Base-by-base conservation (phyloP, 345 rosid genomes). In the Aethionema arabicum region DNA sequence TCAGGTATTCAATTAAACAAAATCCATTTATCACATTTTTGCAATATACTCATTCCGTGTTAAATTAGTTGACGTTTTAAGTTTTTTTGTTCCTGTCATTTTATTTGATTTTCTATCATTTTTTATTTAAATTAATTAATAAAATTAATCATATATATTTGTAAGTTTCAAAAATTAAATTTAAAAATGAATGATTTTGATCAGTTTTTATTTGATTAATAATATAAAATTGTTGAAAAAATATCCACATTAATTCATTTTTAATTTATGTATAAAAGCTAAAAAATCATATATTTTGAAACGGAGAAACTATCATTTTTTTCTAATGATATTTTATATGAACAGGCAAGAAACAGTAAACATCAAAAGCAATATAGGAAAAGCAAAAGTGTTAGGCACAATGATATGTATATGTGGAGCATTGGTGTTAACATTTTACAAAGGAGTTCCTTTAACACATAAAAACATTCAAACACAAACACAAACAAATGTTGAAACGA, bases 351-450 rank as follows among this genome's bases (percentile, higher is more conserved):
- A 85, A 76, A 85, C 42, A 32, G 55, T 81, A 37, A 68, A 83
- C 58, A 59, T 79, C 44, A 77, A 69, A 67, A 69, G 56, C 40
- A 76, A 66, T 14, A 64, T 77, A 15, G 86, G 91, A 43, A 78
- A 56, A 63, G 86, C 91, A 29, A 85, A 83, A 56, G 62, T 83
- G 40, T 5, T 77, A 0, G 91, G 88, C 2, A 69, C 88, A 35
- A 47, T 80, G 60, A 65, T 83, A 53, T 81, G 88, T 44, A 68
- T 83, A 36, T 70, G 82, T 29, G 88, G 88, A 32, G 88, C 80
- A 41, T 59, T 83, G 74, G 45, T 75, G 30, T 57, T 85, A 61
- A 79, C 81, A 2, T 79, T 85, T 11, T 81, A 83, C 64, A 76
- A 36, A 67, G 91, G 91, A 66, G 51, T 58, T 38, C 73, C 80